Evolutionary conservation across 371 early-diverging fungal species (phyloP).

Genomic region (Mortierella sp.): DNA sequence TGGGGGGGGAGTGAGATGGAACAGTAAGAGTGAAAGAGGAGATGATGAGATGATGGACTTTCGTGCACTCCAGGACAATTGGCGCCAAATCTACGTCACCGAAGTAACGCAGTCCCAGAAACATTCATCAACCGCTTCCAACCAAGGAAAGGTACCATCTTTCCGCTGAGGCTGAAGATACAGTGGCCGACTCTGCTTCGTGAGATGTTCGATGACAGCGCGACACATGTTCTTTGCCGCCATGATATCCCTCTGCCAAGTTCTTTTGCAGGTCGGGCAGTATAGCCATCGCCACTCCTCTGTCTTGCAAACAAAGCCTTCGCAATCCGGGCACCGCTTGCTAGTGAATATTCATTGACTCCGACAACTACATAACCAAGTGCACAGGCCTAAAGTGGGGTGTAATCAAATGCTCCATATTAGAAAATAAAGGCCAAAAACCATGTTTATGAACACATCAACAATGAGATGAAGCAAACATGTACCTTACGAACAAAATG

Average conservation of each 20-base stretch:
- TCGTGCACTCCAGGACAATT: too few relatives aligned
- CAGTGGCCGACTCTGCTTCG: not conserved
- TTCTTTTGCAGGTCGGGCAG: not conserved
- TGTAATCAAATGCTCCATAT: too few relatives aligned
- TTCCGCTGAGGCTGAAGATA: not conserved
- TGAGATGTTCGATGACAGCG: not conserved
- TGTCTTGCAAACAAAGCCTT: slow-evolving; percentile 2
- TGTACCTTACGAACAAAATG: not conserved
- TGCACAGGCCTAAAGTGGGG: not conserved
- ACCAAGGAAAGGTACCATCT: too few relatives aligned
- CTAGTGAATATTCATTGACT: slow-evolving; percentile 4
- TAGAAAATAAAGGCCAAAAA: not conserved
- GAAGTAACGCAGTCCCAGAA: too few relatives aligned
- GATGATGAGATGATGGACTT: too few relatives aligned
- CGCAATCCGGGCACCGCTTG: slow-evolving; percentile 5
- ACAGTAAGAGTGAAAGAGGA: too few relatives aligned
- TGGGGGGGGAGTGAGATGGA: too few relatives aligned
- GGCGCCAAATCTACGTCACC: too few relatives aligned
- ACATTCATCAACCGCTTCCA: too few relatives aligned
- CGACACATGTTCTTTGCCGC: not conserved
- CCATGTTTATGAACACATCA: not conserved
- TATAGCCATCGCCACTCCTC: not conserved
- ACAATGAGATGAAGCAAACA: not conserved
- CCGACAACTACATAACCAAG: not conserved
- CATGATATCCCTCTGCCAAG: not conserved